Conservation (phyloP, 164 flowering plant species). For the Saururus chinensis region DNA sequence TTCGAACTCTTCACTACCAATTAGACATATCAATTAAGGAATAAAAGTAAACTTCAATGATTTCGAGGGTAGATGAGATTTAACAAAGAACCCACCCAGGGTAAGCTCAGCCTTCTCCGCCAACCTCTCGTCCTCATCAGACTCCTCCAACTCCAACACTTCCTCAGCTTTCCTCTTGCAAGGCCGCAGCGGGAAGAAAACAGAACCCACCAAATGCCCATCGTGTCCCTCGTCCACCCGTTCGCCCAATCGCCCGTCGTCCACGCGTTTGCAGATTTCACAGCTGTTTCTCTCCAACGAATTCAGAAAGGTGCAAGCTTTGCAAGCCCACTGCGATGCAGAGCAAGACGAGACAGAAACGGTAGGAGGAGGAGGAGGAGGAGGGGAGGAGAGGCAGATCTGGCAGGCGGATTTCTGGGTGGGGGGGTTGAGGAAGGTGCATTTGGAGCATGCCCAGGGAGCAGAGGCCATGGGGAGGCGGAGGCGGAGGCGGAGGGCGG, state of each 20-base stretch:
- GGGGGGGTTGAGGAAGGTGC: constrained; percentile 15
- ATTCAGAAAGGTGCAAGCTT: constrained; percentile 12
- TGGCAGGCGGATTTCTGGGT: constrained; percentile 8
- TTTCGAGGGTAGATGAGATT: too few relatives aligned
- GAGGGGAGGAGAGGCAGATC: constrained; percentile 5
- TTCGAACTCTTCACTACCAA: too few relatives aligned
- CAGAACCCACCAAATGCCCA: constrained; percentile 6
- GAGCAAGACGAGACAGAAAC: constrained; percentile 3
- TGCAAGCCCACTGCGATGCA: constrained; percentile 8
- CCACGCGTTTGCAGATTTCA: constrained; percentile 4
- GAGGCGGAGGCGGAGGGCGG: background rate
- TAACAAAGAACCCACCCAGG: background rate
- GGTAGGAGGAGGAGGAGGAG: background rate
- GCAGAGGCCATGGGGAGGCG: background rate
- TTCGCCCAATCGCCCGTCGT: background rate
- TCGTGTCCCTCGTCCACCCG: constrained; percentile 1
- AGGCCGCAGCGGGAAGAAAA: constrained; percentile 7
- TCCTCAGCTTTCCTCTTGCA: constrained; percentile 4
- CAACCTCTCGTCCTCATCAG: background rate
- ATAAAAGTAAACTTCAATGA: too few relatives aligned
- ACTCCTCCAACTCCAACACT: background rate
- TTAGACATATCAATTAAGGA: too few relatives aligned
- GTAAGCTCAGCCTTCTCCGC: background rate
- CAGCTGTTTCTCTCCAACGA: constrained; percentile 2
- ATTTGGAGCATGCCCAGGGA: constrained; percentile 10